Base-by-base conservation (phyloP, 116 monocot genomes). In the Dioscorea cayenensis region DNA sequence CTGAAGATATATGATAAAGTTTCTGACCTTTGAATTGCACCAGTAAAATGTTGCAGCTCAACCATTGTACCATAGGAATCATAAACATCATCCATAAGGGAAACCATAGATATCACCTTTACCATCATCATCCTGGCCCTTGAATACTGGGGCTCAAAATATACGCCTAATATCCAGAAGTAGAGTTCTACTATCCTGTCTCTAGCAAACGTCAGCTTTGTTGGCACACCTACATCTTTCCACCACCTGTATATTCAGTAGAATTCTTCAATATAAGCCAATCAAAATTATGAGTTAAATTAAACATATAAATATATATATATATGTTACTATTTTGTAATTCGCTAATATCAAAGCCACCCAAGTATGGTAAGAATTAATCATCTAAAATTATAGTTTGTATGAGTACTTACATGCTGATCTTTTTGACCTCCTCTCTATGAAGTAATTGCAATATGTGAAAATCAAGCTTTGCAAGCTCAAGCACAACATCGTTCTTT, bases 391-490 rank as follows among this genome's bases (percentile, higher is more conserved):
- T 32, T 32, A 32, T 32, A 3, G 32, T 32, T 32, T 32, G 3
- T 32, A 32, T 32, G 32, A 32, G 2, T 32, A 73, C 73, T 77
- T 69, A 74, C 73, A 71, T 19, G 6, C 73, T 51, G 60, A 77
- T 32, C 20, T 9, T 35, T 37, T 23, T 65, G 19, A 74, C 5
- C 50, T 82, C 77, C n/a, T 75, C 74, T 27, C 66, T 13, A 19
- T 82, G 77, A 21, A 82, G 36, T 29, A 20, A 37, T 49, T 82
- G 82, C 12, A 82, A 20, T 37, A 69, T 8, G 59, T 82, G 67
- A 22, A 73, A 82, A 32, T 82, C 77, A 63, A 78, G 35, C 35
- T 78, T 78, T 13, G 78, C 74, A 51, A 82, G 70, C 66, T 82
- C 77, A 6, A 82, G 35, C 38, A 82, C 3, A 1, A 17, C 9